Percentiles rank a stretch among this genome's conserved stretches.
phyloP scores from a whole-genome alignment of 2,329 filamentous ascomycete species.

The Trichoderma citrinoviride region DNA sequence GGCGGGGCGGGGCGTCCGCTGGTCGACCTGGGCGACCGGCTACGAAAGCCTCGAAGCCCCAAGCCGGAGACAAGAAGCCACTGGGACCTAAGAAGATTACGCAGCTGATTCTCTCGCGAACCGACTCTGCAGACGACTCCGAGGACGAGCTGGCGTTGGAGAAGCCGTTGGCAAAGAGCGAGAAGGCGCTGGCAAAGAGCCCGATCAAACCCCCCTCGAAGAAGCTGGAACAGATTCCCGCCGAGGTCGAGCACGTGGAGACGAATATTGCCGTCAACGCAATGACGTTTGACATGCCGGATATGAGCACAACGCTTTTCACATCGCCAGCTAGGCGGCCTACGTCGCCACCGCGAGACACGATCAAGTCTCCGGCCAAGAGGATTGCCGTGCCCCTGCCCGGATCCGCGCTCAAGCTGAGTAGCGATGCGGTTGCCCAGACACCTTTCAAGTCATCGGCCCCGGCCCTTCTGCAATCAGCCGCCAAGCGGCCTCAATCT shows the following conservation, averaged over 20 bases:
- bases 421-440: conserved; percentile 23
- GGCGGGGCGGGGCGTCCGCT: conserved; percentile 36
- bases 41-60: conserved; percentile 32
- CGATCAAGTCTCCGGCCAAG: conserved; percentile 56
- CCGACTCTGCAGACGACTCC: conserved; percentile 59
- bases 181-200: conserved; percentile 40
- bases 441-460: conserved; percentile 38
- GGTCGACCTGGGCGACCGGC: conserved; percentile 38
- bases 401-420: conserved; percentile 35
- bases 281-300: conserved; percentile 33
- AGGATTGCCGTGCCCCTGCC: conserved; percentile 35
- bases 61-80: conserved; percentile 43
- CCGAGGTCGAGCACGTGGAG: conserved; percentile 10
- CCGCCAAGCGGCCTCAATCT: conserved; percentile 50
- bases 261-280: conserved; percentile 30
- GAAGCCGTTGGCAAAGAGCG: conserved; percentile 55
- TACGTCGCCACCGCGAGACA: conserved; percentile 54
- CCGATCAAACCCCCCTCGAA: conserved; percentile 22
- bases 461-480: conserved; percentile 45
- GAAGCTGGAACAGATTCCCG: neutral
- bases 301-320: conserved; percentile 41
- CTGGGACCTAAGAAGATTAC: conserved; percentile 65
- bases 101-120: conserved; percentile 49
- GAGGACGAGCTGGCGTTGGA: conserved; percentile 61
- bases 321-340: conserved; percentile 56